Conservation (phyloP, 805 yeast species). For the Candida koratica region DNA sequence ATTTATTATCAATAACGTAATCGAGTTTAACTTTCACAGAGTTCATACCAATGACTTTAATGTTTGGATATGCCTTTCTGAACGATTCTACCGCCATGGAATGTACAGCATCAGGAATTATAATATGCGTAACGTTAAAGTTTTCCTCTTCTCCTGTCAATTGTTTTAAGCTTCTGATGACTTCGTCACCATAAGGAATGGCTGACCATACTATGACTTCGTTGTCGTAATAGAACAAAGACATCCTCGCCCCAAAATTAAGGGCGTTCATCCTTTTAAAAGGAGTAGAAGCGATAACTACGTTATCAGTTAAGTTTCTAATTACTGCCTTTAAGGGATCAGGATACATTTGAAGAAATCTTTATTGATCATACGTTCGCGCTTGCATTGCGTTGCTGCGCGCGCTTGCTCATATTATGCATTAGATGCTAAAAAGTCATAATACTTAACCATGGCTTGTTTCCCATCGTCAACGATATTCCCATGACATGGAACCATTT, state of each 20-base stretch:
- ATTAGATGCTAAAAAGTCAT: constrained; percentile 7
- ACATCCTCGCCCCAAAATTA: constrained; percentile 43
- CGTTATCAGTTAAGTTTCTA: constrained; percentile 30
- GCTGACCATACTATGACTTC: constrained; percentile 52
- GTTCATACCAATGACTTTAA: constrained; percentile 54
- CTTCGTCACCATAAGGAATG: constrained; percentile 49
- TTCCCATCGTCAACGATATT: constrained; percentile 41
- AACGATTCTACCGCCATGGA: constrained; percentile 58
- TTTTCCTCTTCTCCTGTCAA: constrained; percentile 30
- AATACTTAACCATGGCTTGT: constrained; percentile 16
- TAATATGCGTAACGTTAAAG: constrained; percentile 43
- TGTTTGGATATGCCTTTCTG: constrained; percentile 45
- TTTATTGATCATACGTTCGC: too few species aligned
- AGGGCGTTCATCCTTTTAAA: constrained; percentile 29
- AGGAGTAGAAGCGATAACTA: constrained; percentile 32
- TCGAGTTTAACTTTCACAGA: constrained; percentile 34
- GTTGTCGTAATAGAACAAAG: constrained; percentile 29
- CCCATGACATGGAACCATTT: constrained; percentile 56
- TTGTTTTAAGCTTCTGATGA: constrained; percentile 35
- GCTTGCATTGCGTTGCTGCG: too few species aligned
- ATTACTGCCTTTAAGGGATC: constrained; percentile 27
- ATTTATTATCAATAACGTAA: constrained; percentile 29
- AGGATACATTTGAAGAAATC: constrained; percentile 24
- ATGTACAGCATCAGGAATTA: constrained; percentile 64
- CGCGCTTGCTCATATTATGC: too few species aligned